Percentiles rank a stretch among this genome's conserved stretches.
phyloP scores from a whole-genome alignment of 2,329 filamentous ascomycete species.

The Camptophora hylomeconis region DNA sequence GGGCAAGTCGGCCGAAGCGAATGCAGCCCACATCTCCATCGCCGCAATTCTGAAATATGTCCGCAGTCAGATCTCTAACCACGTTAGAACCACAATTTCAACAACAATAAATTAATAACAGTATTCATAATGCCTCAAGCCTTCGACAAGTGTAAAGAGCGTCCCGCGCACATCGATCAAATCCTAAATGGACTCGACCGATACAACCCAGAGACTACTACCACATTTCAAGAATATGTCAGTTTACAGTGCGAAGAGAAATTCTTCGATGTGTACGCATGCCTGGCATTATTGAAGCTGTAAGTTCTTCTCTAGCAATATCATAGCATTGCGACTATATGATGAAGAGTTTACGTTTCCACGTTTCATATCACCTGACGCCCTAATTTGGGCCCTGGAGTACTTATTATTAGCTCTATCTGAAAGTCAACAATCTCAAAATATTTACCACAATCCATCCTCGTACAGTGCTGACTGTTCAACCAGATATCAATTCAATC shows the following conservation, averaged over 20 bases:
- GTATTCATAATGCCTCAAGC: conserved; percentile 26
- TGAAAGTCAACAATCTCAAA: conserved; percentile 38
- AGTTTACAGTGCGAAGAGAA: conserved; percentile 87
- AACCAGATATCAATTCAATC: conserved; percentile 95
- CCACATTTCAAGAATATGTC: conserved; percentile 87
- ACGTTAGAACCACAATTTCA: no score
- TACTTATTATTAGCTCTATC: conserved; percentile 59
- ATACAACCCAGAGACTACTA: conserved; percentile 96
- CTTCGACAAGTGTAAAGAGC: conserved; percentile 80
- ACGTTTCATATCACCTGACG: conserved; percentile 99
- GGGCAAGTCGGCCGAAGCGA: no score
- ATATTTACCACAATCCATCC: not conserved
- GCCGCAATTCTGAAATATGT: no score
- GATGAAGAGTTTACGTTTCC: conserved; percentile 55
- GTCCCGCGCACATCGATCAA: conserved; percentile 79
- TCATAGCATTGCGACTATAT: conserved; percentile 26
- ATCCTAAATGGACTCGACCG: conserved; percentile 96
- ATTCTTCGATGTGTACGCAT: conserved; percentile 92
- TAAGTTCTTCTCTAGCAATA: conserved; percentile 35
- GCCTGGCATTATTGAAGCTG: conserved; percentile 92
- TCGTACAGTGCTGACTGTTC: conserved; percentile 10
- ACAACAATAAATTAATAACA: no score
- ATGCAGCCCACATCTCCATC: no score
- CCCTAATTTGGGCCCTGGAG: conserved; percentile 48
- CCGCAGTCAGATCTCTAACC: no score